Percentiles rank a stretch among this genome's conserved stretches.
Evolutionary conservation across 208 protist species (phyloP).

Genomic region (Angomonas deanei): DNA sequence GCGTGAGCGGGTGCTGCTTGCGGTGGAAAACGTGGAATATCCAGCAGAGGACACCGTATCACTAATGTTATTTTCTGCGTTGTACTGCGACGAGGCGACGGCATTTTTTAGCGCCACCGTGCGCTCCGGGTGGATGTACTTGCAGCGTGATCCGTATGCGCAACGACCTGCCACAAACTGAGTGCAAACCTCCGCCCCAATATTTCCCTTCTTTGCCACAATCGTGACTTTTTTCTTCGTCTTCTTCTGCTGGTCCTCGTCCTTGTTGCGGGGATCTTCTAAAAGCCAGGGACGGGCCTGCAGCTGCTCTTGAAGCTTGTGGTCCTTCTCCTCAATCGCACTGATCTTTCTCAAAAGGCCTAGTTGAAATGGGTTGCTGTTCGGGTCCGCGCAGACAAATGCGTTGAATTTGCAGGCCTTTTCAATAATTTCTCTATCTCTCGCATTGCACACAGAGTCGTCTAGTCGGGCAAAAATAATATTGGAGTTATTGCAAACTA

Average conservation of each 20-base stretch:
- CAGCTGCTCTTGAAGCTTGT: conserved; percentile 57
- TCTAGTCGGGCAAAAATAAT: conserved; percentile 74
- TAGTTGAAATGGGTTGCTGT: conserved; percentile 75
- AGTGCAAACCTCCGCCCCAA: conserved; percentile 28
- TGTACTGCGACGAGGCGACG: conserved; percentile 15
- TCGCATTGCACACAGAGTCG: conserved; percentile 42
- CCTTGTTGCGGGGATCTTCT: background rate
- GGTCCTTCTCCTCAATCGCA: conserved; percentile 61
- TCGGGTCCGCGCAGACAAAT: conserved; percentile 63
- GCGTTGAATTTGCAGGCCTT: conserved; percentile 64
- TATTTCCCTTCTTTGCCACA: conserved; percentile 7
- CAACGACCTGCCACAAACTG: conserved; percentile 26
- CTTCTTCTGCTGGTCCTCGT: conserved; percentile 3
- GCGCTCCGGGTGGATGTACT: conserved; percentile 30
- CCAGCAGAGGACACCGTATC: background rate
- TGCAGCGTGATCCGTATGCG: conserved; percentile 27
- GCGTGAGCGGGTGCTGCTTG: background rate
- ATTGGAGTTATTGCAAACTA: conserved; percentile 68
- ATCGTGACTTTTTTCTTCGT: conserved; percentile 17
- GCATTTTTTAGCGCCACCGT: conserved; percentile 22
- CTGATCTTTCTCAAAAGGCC: conserved; percentile 66
- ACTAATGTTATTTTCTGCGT: background rate
- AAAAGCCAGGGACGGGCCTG: conserved; percentile 58
- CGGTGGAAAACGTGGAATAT: background rate
- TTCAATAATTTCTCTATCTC: conserved; percentile 46